Evolutionary conservation across 2,329 filamentous ascomycete species (phyloP).

Genomic region (Talaromyces sp.): DNA sequence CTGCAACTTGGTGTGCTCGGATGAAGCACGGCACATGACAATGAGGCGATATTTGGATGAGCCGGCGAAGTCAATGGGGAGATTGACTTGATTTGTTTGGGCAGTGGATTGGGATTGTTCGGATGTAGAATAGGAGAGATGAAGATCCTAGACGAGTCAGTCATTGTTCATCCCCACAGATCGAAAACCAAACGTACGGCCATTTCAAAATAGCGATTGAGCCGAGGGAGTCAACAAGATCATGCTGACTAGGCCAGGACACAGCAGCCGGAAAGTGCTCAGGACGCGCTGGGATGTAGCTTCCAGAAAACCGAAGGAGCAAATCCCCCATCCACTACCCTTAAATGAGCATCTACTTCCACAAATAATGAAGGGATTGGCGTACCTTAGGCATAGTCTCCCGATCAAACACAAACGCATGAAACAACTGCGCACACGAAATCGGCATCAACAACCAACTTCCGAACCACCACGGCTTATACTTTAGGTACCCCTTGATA

Average conservation of each 20-base stretch:
- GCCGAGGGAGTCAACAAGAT: constrained; percentile 76
- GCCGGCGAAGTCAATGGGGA: constrained; percentile 76
- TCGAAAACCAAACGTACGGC: constrained; percentile 62
- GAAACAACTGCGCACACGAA: constrained; percentile 70
- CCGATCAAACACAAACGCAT: constrained; percentile 71
- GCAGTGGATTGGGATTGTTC: constrained; percentile 52
- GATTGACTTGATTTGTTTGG: constrained; percentile 65
- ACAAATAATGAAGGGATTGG: constrained; percentile 5
- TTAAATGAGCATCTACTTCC: background rate
- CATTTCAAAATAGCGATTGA: constrained; percentile 77
- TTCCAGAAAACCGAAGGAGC: constrained; percentile 65
- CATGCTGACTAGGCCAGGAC: constrained; percentile 69
- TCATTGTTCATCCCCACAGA: background rate
- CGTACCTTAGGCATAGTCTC: constrained; percentile 65
- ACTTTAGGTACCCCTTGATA: constrained; percentile 63
- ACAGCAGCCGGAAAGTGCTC: constrained; percentile 61
- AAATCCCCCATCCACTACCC: constrained; percentile 59
- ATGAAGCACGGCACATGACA: constrained; percentile 87
- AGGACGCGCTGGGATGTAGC: constrained; percentile 74
- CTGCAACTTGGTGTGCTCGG: constrained; percentile 83
- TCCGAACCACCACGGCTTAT: constrained; percentile 77
- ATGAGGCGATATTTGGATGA: constrained; percentile 77
- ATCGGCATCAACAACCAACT: constrained; percentile 78
- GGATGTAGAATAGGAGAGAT: constrained; percentile 85
- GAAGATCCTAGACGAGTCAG: constrained; percentile 56